A percentile compares a stretch with the other conserved stretches of the same genome.
phyloP scores from a whole-genome alignment of 106 monocot genomes.

The Dioscorea alata region DNA sequence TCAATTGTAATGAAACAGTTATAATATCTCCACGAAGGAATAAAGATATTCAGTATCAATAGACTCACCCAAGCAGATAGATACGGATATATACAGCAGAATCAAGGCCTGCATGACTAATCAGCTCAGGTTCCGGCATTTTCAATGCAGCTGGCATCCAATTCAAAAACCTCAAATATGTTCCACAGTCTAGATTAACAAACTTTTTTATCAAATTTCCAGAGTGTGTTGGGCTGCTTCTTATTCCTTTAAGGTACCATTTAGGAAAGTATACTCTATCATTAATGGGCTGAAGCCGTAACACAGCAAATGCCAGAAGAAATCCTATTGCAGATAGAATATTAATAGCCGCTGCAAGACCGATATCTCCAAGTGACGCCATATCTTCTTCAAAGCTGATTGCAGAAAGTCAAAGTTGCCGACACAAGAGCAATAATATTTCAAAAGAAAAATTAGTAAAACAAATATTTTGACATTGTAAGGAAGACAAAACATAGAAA shows the following conservation, averaged over 20 bases:
- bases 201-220: slow-evolving; percentile 52
- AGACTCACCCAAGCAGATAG: slow-evolving; percentile 77
- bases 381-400: slow-evolving; percentile 17
- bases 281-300: slow-evolving; percentile 89
- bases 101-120: slow-evolving; percentile 89
- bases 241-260: slow-evolving; percentile 85
- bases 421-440: no score
- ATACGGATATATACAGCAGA: slow-evolving; percentile 80
- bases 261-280: slow-evolving; percentile 96
- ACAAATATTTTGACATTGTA: no score
- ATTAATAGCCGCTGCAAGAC: slow-evolving; percentile 68
- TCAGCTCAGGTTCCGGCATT: slow-evolving; percentile 90
- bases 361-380: slow-evolving; percentile 76
- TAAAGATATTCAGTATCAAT: no score
- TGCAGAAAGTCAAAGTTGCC: no score
- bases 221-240: slow-evolving; percentile 57
- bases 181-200: slow-evolving; percentile 52
- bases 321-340: slow-evolving; percentile 69
- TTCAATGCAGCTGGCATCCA: slow-evolving; percentile 93
- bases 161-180: slow-evolving; percentile 73
- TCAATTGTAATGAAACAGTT: no score
- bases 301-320: slow-evolving; percentile 67
- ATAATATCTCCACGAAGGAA: no score
- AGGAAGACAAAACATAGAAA: no score
- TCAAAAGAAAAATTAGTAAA: no score